Conservation (phyloP, 768 basidiomycete genomes). For the Hericium erinaceus region DNA sequence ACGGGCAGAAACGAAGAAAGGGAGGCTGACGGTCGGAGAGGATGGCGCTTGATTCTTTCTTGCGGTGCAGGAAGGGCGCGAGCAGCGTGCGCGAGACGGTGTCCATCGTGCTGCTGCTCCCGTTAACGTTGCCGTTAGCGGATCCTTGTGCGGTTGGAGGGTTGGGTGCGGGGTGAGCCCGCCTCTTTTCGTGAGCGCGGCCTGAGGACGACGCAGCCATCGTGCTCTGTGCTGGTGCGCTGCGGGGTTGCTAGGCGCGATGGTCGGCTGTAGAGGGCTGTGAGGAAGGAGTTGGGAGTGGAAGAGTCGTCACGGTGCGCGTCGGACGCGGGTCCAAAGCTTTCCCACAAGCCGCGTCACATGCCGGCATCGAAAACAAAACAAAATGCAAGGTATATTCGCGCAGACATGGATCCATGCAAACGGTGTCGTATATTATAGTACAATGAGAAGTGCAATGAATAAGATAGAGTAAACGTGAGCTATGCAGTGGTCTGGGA, state of each 20-base stretch:
- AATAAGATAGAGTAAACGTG: conserved; percentile 1
- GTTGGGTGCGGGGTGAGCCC: conserved; percentile 13
- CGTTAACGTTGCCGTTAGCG: conserved; percentile 2
- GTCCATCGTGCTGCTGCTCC: conserved; percentile 36
- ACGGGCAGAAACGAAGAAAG: conserved; percentile 1
- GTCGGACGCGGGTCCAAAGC: neutral
- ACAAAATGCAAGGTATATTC: too few species aligned
- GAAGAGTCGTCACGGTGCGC: neutral
- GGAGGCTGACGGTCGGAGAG: conserved; percentile 59
- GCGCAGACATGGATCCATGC: too few species aligned
- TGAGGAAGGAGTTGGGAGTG: neutral
- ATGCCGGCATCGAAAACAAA: neutral
- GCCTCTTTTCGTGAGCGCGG: conserved; percentile 18
- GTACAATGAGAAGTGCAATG: neutral
- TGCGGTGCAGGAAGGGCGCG: conserved; percentile 55
- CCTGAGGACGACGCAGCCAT: conserved; percentile 20
- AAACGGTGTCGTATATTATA: neutral
- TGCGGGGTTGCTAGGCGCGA: neutral
- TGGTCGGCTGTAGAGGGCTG: neutral
- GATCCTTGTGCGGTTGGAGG: conserved; percentile 31
- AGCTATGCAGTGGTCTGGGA: conserved; percentile 1
- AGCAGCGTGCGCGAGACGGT: conserved; percentile 62
- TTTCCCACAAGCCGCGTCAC: neutral
- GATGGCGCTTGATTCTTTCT: conserved; percentile 61
- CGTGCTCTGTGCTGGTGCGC: neutral